A percentile compares a stretch with the other conserved stretches of the same genome.
These are phyloP conservation scores for Areca catechu DNA, from an alignment of 176 grass and related monocot genomes.

Conservation along the genomic window DNA sequence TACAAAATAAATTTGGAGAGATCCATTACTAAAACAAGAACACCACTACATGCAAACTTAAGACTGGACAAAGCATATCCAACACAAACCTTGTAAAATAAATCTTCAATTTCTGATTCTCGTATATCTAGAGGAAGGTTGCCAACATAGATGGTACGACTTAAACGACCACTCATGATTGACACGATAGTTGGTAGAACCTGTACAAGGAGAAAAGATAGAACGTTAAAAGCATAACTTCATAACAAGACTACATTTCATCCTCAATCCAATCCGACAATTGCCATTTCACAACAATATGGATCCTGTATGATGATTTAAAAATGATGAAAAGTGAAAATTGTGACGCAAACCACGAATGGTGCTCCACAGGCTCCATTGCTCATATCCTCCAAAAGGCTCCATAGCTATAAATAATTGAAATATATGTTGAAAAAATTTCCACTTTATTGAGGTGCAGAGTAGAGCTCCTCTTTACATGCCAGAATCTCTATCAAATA, in stretches of 20 bases:
- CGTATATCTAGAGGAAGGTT: slow-evolving; percentile 20
- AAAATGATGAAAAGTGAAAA: slow-evolving; percentile 11
- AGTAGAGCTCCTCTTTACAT: slow-evolving; percentile 11
- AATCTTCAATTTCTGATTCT: slow-evolving; percentile 24
- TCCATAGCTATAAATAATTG: slow-evolving; percentile 21
- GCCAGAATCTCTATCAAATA: slow-evolving; percentile 23
- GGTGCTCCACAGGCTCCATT: slow-evolving; percentile 25
- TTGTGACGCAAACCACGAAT: slow-evolving; percentile 19
- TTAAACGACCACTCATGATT: slow-evolving; percentile 19
- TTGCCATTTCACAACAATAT: not conserved
- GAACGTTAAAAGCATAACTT: not conserved
- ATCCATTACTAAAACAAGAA: not conserved
- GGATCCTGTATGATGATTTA: not conserved
- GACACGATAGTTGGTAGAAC: not conserved
- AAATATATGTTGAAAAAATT: slow-evolving; percentile 16
- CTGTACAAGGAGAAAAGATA: slow-evolving; percentile 4
- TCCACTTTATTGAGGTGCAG: slow-evolving; percentile 6
- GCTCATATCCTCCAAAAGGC: slow-evolving; percentile 18
- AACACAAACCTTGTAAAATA: slow-evolving; percentile 18
- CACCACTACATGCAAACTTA: not conserved
- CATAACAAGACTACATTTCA: not conserved
- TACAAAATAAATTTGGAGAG: not conserved
- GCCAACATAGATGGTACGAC: slow-evolving; percentile 17
- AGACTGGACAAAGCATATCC: not conserved
- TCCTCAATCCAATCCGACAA: not conserved